A percentile compares a stretch with the other conserved stretches of the same genome.
phyloP scores from a whole-genome alignment of 2,329 filamentous ascomycete species.

The Sarocladium brachiariae region DNA sequence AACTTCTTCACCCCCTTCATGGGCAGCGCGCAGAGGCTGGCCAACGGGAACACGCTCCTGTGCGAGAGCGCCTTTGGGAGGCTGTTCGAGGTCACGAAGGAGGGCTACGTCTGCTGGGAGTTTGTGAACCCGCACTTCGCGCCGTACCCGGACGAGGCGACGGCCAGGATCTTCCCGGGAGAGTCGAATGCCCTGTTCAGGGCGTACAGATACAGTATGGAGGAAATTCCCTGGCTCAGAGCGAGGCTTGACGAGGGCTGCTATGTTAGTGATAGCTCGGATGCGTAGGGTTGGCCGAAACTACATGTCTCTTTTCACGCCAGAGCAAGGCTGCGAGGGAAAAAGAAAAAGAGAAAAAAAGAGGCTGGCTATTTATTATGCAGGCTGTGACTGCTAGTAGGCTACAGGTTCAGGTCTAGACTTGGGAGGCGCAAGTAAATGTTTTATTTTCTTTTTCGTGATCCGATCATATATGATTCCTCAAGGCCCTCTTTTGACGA shows the following conservation, averaged over 20 bases:
- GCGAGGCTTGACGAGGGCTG: constrained; percentile 1
- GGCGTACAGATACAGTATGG: constrained; percentile 20
- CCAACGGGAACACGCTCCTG: constrained; percentile 21
- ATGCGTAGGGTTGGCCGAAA: too few species aligned
- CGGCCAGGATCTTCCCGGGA: constrained; percentile 20
- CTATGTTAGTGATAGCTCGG: background rate
- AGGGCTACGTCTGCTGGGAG: constrained; percentile 23
- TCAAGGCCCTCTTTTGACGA: too few species aligned
- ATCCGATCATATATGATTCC: too few species aligned
- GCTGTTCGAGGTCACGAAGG: constrained; percentile 20
- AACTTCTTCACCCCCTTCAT: constrained; percentile 25
- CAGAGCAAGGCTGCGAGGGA: too few species aligned
- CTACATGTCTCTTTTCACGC: too few species aligned
- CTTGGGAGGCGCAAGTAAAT: too few species aligned
- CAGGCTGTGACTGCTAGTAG: too few species aligned
- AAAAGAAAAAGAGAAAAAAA: too few species aligned
- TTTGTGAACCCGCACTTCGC: constrained; percentile 23
- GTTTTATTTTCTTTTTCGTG: too few species aligned
- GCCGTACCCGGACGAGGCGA: constrained; percentile 18
- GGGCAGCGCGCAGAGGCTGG: constrained; percentile 22
- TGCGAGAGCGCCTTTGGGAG: constrained; percentile 23
- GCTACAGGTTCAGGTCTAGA: too few species aligned
- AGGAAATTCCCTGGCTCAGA: constrained; percentile 22
- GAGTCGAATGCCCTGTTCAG: constrained; percentile 23
- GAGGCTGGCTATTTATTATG: too few species aligned